Base-by-base conservation (phyloP, 2,329 filamentous ascomycete species). In the Aspergillus sp. region DNA sequence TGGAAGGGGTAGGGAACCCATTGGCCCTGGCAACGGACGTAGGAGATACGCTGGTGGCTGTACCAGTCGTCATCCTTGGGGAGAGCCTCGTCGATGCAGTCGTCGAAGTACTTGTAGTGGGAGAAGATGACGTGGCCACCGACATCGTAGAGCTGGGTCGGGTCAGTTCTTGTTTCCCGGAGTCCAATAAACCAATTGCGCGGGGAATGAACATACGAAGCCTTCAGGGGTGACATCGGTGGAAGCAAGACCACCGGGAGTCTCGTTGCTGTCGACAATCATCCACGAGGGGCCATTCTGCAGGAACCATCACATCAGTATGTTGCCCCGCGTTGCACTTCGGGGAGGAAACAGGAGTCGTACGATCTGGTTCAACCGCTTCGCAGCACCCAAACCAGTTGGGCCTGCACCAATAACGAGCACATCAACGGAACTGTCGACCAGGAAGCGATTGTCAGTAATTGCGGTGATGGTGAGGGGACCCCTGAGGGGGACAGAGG, bases 71-170 rank as follows among this genome's bases (percentile, higher is more conserved):
- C 88, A 54, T 91, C 85, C 70, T 91, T 91, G 67, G 94, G 94
- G 40, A 99, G 87, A 49, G 94, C 94, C 82, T 99, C 94, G 74
- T 97, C 85, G 72, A 99, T 88, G 81, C 90, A 95, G 81, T 99
- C 94, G 79, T 99, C 94, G 75, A 99, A 99, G 86, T 99, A 99
- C 81, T 97, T 97, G 88, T 99, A 99, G 85, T 97, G 92, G 66
- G 92, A 97, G 84, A 97, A 97, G 79, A 97, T 97, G 78, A 97
- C 92, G 78, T 97, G 92, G 66, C 92, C 92, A 73, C 92, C 92
- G 66, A 99, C 94, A 78, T 99, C 94, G 84, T 97, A 99, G 67
- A 99, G 85, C 93, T 96, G 69, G 56, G 55, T 54, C 54, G 25
- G 47, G 56, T 63, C 47, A 60, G 60, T 45, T 10, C 32, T 47